phyloP scores from a whole-genome alignment of 441 rosid genomes.

The Corymbia citriodora region DNA sequence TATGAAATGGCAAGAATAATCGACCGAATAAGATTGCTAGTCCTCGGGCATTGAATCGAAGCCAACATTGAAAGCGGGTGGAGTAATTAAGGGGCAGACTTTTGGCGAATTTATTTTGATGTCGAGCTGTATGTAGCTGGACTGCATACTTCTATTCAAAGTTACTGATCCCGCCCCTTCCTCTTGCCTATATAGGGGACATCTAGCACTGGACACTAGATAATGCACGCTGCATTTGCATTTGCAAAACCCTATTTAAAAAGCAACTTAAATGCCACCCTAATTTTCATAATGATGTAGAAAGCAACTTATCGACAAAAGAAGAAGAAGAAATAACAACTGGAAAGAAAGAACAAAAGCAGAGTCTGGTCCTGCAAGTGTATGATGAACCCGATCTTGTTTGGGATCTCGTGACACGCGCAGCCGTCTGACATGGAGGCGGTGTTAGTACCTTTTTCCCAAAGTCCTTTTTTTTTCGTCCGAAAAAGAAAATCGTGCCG shows the following conservation, averaged over 20 bases:
- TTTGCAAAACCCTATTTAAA: neutral
- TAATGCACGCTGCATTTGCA: neutral
- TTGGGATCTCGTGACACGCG: neutral
- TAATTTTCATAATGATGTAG: neutral
- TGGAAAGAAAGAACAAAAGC: neutral
- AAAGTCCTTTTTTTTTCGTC: neutral
- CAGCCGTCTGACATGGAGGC: neutral
- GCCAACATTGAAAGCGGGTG: neutral
- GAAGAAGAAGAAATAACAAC: neutral
- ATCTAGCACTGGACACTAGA: neutral
- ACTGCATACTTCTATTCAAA: neutral
- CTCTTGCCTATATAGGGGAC: neutral
- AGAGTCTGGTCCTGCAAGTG: neutral
- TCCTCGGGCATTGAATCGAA: neutral
- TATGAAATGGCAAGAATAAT: neutral
- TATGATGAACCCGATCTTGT: neutral
- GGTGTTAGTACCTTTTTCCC: neutral
- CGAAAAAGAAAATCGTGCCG: neutral
- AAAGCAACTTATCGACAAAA: neutral
- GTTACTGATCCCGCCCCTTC: neutral
- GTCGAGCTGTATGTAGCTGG: neutral
- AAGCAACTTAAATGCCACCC: neutral
- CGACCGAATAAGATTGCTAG: neutral
- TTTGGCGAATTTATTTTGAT: neutral
- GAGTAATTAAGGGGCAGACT: neutral